Conservation (phyloP, 768 basidiomycete genomes). For the Russula ochroleuca region DNA sequence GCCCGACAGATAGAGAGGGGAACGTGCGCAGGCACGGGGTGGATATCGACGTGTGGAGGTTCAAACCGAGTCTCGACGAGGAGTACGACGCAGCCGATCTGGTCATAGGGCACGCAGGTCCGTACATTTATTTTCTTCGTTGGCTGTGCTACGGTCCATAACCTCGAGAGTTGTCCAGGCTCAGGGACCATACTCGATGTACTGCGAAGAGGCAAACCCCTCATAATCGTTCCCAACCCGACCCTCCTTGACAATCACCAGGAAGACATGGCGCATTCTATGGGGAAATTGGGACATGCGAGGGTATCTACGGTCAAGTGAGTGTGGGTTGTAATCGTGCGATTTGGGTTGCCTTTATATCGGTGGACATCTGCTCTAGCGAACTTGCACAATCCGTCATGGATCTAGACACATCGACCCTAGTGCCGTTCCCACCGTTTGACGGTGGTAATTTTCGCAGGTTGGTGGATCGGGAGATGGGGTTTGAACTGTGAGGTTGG, state of each 20-base stretch:
- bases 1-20: constrained; percentile 16
- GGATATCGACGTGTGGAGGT: constrained; percentile 62
- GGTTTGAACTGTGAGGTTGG: constrained; percentile 40
- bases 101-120: constrained; percentile 93
- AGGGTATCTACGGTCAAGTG: constrained; percentile 55
- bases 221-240: constrained; percentile 88
- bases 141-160: background rate
- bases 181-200: constrained; percentile 93
- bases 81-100: constrained; percentile 66
- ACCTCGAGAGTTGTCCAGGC: constrained; percentile 44
- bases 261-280: constrained; percentile 72
- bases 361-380: constrained; percentile 36
- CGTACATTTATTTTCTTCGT: constrained; percentile 26
- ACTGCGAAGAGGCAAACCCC: constrained; percentile 62
- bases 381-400: constrained; percentile 53
- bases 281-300: constrained; percentile 57
- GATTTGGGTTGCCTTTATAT: background rate
- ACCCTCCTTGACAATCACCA: constrained; percentile 93
- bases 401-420: constrained; percentile 41
- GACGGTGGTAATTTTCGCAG: constrained; percentile 62
- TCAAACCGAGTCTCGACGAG: constrained; percentile 65
- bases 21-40: constrained; percentile 40
- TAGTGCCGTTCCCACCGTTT: constrained; percentile 62
- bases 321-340: constrained; percentile 32
- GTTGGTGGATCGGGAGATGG: constrained; percentile 76